Conservation (phyloP, 2,329 filamentous ascomycete genomes). For the Magnaporthiopsis rhizophila region DNA sequence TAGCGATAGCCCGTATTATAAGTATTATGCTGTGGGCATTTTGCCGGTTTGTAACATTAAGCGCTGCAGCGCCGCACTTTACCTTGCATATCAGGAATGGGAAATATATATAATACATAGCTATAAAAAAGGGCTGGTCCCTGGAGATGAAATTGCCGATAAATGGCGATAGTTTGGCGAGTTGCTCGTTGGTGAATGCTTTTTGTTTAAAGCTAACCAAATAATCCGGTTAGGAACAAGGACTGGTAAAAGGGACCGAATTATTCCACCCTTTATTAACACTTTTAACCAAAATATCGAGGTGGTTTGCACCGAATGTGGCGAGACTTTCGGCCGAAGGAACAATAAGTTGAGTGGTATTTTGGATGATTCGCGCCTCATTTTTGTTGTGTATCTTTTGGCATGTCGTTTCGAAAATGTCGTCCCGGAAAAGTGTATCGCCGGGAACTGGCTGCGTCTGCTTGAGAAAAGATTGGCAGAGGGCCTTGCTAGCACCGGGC, state of each 20-base stretch:
- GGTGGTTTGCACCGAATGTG: constrained; percentile 20
- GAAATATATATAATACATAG: constrained; percentile 38
- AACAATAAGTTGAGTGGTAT: constrained; percentile 28
- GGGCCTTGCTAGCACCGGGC: constrained; percentile 21
- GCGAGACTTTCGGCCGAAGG: constrained; percentile 27
- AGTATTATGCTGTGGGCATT: constrained; percentile 33
- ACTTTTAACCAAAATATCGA: constrained; percentile 33
- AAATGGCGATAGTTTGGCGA: constrained; percentile 30
- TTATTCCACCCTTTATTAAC: constrained; percentile 34
- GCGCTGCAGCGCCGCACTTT: constrained; percentile 30
- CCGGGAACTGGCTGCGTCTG: constrained; percentile 20
- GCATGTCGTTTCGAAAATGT: constrained; percentile 26
- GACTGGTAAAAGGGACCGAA: constrained; percentile 25
- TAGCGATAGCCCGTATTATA: constrained; percentile 28
- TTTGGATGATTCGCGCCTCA: constrained; percentile 28
- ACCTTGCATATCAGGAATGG: constrained; percentile 41
- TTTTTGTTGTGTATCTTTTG: constrained; percentile 23
- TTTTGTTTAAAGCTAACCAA: constrained; percentile 30
- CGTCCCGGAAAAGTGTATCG: constrained; percentile 24
- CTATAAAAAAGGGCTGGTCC: constrained; percentile 33
- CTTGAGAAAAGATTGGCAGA: constrained; percentile 23
- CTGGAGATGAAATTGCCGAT: constrained; percentile 23
- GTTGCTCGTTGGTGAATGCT: constrained; percentile 34
- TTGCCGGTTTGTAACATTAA: constrained; percentile 29
- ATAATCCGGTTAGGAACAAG: constrained; percentile 35